Percentiles rank a stretch among this genome's conserved stretches.
phyloP scores from a whole-genome alignment of 1,284 basidiomycete species.

The Trichosporon asahii region DNA sequence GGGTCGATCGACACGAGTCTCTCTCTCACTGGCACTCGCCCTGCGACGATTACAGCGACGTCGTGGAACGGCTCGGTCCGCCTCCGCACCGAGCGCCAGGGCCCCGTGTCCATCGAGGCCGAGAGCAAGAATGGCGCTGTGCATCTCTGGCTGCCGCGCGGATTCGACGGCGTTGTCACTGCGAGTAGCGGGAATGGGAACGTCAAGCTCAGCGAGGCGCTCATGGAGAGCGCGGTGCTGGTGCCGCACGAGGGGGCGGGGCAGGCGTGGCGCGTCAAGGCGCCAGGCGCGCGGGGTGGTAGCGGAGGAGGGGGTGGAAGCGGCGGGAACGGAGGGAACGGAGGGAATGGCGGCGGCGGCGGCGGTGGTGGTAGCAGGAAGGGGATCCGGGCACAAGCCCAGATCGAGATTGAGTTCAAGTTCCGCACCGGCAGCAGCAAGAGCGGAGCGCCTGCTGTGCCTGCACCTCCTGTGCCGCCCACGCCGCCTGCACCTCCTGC shows the following conservation, averaged over 20 bases:
- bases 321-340: not conserved
- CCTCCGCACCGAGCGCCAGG: not conserved
- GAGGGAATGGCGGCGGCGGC: not conserved
- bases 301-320: no score
- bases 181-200: not conserved
- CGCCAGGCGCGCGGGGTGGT: not conserved
- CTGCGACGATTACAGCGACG: not conserved
- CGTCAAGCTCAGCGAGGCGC: not conserved
- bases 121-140: not conserved
- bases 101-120: not conserved
- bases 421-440: no score
- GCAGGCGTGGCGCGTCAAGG: not conserved
- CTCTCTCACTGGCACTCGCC: no score
- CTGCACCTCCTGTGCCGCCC: no score
- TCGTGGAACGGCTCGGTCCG: not conserved
- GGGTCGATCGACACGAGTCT: not conserved
- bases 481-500: no score
- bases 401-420: no score
- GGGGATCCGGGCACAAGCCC: no score
- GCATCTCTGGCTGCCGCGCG: not conserved
- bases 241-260: not conserved
- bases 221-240: not conserved
- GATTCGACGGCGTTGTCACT: not conserved
- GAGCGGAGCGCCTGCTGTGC: no score
- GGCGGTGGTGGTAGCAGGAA: not conserved